Conservation (phyloP, 75 land plant genomes). For the Ceratopteris richardii region DNA sequence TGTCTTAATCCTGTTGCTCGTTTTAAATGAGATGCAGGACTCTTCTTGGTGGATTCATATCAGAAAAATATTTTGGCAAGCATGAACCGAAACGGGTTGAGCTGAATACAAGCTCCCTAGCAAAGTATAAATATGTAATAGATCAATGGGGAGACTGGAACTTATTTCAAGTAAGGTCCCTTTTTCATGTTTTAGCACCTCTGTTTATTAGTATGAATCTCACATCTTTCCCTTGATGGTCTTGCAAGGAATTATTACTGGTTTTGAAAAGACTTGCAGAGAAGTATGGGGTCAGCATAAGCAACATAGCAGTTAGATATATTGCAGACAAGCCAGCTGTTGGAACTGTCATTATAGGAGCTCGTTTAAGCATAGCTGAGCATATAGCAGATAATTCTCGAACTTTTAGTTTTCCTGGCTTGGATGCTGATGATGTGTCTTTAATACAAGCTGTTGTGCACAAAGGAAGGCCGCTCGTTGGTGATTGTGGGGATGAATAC, state of each 20-base stretch:
- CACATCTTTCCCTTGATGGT: too few relatives aligned
- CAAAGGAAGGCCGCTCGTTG: constrained; percentile 19
- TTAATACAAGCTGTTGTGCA: constrained; percentile 22
- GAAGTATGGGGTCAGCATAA: constrained; percentile 26
- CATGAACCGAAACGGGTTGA: constrained; percentile 23
- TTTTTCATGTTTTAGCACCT: background rate
- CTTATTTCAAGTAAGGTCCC: constrained; percentile 20
- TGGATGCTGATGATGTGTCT: constrained; percentile 22
- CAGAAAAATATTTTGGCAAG: constrained; percentile 23
- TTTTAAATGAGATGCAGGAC: constrained; percentile 17
- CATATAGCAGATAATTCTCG: constrained; percentile 23
- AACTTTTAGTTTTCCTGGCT: constrained; percentile 20
- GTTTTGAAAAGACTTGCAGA: constrained; percentile 18
- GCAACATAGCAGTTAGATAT: constrained; percentile 24
- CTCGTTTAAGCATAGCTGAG: constrained; percentile 28
- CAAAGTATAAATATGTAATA: constrained; percentile 23
- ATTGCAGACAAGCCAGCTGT: constrained; percentile 32
- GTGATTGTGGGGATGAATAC: constrained; percentile 34
- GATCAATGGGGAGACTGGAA: constrained; percentile 34
- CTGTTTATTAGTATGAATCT: background rate
- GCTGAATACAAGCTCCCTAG: constrained; percentile 24
- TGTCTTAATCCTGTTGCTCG: too few relatives aligned
- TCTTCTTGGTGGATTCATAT: constrained; percentile 26
- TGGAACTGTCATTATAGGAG: constrained; percentile 26
- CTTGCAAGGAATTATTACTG: constrained; percentile 27